Evolutionary conservation across 305 asterid species (phyloP).

Genomic region (Fraxinus angustifolia): DNA sequence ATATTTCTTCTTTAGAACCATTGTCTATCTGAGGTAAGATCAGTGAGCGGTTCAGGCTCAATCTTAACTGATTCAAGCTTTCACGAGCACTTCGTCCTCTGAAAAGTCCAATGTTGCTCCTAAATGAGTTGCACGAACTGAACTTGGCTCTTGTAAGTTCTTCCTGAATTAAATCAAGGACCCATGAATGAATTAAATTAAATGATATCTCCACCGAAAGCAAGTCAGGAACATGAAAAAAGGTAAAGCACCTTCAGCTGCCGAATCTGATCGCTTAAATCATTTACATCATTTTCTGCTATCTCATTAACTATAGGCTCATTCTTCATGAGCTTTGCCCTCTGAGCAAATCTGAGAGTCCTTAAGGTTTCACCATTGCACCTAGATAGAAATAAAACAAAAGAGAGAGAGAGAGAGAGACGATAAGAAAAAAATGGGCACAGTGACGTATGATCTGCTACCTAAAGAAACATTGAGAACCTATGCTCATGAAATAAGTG

Average conservation of each 20-base stretch:
- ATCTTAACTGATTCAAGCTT: slow-evolving; percentile 78
- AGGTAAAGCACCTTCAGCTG: slow-evolving; percentile 63
- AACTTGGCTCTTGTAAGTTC: slow-evolving; percentile 90
- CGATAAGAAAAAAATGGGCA: not conserved
- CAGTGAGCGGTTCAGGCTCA: slow-evolving; percentile 80
- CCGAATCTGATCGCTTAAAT: slow-evolving; percentile 79
- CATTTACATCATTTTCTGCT: slow-evolving; percentile 78
- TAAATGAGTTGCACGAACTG: slow-evolving; percentile 39
- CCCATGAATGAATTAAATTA: slow-evolving; percentile 12
- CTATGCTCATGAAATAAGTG: not conserved
- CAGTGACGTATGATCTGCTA: not conserved
- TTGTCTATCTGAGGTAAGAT: slow-evolving; percentile 61
- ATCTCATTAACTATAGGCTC: slow-evolving; percentile 82
- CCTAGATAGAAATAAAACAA: slow-evolving; percentile 35
- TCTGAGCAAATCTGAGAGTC: slow-evolving; percentile 82
- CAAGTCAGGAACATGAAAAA: slow-evolving; percentile 8
- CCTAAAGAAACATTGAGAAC: not conserved
- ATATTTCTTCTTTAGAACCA: slow-evolving; percentile 46
- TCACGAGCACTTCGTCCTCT: slow-evolving; percentile 66
- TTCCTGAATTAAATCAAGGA: slow-evolving; percentile 55
- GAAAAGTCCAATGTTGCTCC: slow-evolving; percentile 47
- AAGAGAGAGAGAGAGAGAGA: not conserved
- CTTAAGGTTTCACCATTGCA: slow-evolving; percentile 59
- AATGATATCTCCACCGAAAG: not conserved
- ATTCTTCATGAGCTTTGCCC: slow-evolving; percentile 60